Evolutionary conservation across 768 basidiomycete genomes (phyloP), one percentile per base, ranked within the genome.

Genomic region (Pleurotus ostreatus): DNA sequence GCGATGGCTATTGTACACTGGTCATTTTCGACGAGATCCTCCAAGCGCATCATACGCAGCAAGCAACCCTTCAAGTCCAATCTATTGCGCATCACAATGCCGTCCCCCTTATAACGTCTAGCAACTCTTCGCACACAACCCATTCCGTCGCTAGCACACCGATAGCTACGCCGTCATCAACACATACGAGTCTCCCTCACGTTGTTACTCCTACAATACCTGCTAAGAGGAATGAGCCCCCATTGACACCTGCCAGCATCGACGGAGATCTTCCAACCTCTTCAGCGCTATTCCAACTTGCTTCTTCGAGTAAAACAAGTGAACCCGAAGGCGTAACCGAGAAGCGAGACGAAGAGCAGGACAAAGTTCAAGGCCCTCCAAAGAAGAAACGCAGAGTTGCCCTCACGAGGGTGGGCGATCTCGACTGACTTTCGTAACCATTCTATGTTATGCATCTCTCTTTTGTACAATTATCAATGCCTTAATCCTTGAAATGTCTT

Each of bases 1-100:
- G 94, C 23, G 97, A 99, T 66, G 97, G 97, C 0, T 99, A 98
- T 71, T 98, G 97, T 74, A 97, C 96, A 0, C 81, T 98, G 56
- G 80, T 97, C 62, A 81, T 92, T 18, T 98, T 99, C 68, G 95
- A 98, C 71, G 96, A 98, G 70, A 88, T 96, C 56, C 80, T 98
- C 1, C 83, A 92, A 0, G 80, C 88, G 3, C 84, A 96, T 67
- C 88, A 92, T 60, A 94, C 87, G 1, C 95, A 98, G 65, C 95
- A 95, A 67, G 89, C 92, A 57, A 84, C 89, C 4, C 81, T 96
- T 16, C 95, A 96, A 69, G 76, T 97, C 26, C 90, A 94, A 64
- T 89, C 89, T 37, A 94, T 97, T 57, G 94, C 94, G 2, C 88
- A 92, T 63, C 84, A 89, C 58, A 85, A 93, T 65, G 88, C 84